These are phyloP conservation scores for Hericium coralloides DNA, from an alignment of 768 basidiomycete species.

Conservation along the genomic window DNA sequence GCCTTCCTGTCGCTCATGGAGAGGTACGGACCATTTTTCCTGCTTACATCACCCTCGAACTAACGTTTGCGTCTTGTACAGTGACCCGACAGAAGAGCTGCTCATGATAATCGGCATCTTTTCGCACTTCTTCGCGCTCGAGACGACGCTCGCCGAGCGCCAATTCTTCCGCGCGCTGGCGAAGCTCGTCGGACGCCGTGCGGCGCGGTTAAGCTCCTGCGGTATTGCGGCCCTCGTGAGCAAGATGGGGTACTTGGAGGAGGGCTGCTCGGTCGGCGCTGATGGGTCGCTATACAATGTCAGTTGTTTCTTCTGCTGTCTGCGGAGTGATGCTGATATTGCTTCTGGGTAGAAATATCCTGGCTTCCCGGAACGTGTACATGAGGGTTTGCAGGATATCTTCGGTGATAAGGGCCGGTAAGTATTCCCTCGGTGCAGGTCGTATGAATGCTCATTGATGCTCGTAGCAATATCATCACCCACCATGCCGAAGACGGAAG, in stretches of 20 bases:
- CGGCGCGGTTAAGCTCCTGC: conserved; percentile 86
- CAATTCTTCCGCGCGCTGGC: conserved; percentile 96
- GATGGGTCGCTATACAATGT: conserved; percentile 97
- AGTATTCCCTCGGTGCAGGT: conserved; percentile 20
- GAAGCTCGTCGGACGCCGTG: conserved; percentile 79
- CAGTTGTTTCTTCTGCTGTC: conserved; percentile 19
- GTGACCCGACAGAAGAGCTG: conserved; percentile 93
- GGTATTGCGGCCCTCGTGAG: conserved; percentile 95
- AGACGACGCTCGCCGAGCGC: conserved; percentile 93
- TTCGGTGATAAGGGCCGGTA: conserved; percentile 94
- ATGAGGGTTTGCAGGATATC: conserved; percentile 87
- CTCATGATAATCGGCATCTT: conserved; percentile 97
- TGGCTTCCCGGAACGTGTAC: conserved; percentile 85
- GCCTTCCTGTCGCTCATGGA: conserved; percentile 97
- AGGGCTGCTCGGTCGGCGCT: conserved; percentile 83
- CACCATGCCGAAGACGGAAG: conserved; percentile 87
- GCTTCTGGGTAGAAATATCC: conserved; percentile 78
- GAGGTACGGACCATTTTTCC: conserved; percentile 38
- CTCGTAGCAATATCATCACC: conserved; percentile 57
- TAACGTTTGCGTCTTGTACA: conserved; percentile 19
- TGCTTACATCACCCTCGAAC: not conserved
- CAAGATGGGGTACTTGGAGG: conserved; percentile 90
- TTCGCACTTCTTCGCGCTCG: conserved; percentile 91
- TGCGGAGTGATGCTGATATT: not conserved
- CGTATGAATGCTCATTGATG: not conserved